A percentile compares a stretch with the other conserved stretches of the same genome.
phyloP scores from a whole-genome alignment of 495 filamentous ascomycete species.

The Daldinia childiae region DNA sequence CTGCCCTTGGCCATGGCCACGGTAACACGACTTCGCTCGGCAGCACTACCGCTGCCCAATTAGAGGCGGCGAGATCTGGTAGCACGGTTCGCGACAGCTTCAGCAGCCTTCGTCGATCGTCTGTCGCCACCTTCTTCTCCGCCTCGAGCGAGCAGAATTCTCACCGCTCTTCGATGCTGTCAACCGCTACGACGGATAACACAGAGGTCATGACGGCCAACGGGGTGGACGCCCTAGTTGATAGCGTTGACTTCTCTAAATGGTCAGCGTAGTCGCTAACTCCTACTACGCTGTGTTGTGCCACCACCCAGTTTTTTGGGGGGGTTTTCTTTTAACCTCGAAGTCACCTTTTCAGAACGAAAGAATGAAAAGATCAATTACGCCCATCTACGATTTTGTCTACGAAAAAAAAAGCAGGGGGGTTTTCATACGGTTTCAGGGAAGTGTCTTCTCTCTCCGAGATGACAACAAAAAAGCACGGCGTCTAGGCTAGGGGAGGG shows the following conservation, averaged over 20 bases:
- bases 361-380: slow-evolving; percentile 6
- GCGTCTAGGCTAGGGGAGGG: slow-evolving; percentile 42
- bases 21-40: slow-evolving; percentile 6
- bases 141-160: slow-evolving; percentile 57
- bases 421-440: slow-evolving; percentile 26
- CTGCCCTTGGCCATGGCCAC: slow-evolving; percentile 41
- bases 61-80: slow-evolving; percentile 48
- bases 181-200: slow-evolving; percentile 58
- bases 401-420: slow-evolving; percentile 23
- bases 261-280: slow-evolving; percentile 50
- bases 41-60: slow-evolving; percentile 22
- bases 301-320: background rate
- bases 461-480: slow-evolving; percentile 35
- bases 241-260: slow-evolving; percentile 68
- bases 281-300: background rate
- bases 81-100: slow-evolving; percentile 62
- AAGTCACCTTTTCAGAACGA: background rate
- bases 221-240: slow-evolving; percentile 60
- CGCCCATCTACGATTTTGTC: slow-evolving; percentile 33
- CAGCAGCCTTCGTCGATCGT: slow-evolving; percentile 59
- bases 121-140: slow-evolving; percentile 65
- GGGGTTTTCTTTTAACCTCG: background rate
- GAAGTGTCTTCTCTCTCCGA: slow-evolving; percentile 1
- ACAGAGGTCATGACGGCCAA: slow-evolving; percentile 53
- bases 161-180: slow-evolving; percentile 62